Conservation (phyloP, 1,284 basidiomycete species). For the Microbotryum intermedium region DNA sequence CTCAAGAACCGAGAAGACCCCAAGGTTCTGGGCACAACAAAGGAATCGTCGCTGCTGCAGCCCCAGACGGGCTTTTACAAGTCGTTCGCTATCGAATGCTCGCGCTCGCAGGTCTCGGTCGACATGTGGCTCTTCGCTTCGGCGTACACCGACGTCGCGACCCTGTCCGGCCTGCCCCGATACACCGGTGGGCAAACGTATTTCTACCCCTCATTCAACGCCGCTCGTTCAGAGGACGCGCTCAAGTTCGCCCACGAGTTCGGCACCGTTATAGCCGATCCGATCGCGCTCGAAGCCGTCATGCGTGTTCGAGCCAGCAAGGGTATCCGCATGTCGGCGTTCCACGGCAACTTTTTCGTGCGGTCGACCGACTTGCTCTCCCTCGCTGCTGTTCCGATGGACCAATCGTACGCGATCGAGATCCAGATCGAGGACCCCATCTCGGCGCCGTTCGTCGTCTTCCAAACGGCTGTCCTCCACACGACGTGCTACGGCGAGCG, state of each 20-base stretch:
- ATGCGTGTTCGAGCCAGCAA: conserved; percentile 93
- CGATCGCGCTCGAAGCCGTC: conserved; percentile 93
- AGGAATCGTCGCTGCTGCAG: conserved; percentile 82
- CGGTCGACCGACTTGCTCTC: conserved; percentile 94
- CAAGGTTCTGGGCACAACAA: conserved; percentile 88
- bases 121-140: conserved; percentile 98
- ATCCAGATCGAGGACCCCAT: conserved; percentile 95
- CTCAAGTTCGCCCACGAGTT: conserved; percentile 98
- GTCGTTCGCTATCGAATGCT: conserved; percentile 97
- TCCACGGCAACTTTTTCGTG: conserved; percentile 99
- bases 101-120: conserved; percentile 90
- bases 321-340: conserved; percentile 91
- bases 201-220: conserved; percentile 98
- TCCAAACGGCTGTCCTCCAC: conserved; percentile 93
- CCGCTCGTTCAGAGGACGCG: conserved; percentile 84
- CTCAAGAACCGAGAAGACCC: conserved; percentile 95
- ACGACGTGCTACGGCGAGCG: conserved; percentile 94
- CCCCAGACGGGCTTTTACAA: conserved; percentile 88
- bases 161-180: conserved; percentile 80
- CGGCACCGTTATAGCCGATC: conserved; percentile 81
- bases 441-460: conserved; percentile 82
- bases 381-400: conserved; percentile 90
- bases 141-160: conserved; percentile 91
- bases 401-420: conserved; percentile 96
- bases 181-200: conserved; percentile 98